Evolutionary conservation across 768 basidiomycete genomes (phyloP).

Genomic region (Termitomyces sp.): DNA sequence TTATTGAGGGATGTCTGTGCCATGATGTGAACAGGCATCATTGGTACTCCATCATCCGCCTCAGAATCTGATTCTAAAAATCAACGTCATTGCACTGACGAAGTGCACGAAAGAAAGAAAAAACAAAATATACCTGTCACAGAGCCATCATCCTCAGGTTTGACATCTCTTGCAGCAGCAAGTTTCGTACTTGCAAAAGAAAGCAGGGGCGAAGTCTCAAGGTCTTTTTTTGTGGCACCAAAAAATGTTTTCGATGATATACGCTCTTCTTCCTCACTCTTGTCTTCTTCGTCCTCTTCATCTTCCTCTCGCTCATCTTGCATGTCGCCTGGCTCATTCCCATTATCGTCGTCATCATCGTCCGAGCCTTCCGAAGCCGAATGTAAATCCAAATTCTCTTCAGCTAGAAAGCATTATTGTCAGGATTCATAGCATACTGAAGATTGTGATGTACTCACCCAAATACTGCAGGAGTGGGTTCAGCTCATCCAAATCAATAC

Average conservation of each 20-base stretch:
- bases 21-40: background rate
- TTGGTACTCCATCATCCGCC: conserved; percentile 5
- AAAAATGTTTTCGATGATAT: conserved; percentile 21
- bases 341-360: conserved; percentile 15
- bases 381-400: conserved; percentile 43
- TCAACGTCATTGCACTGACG: background rate
- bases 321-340: conserved; percentile 14
- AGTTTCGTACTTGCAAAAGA: background rate
- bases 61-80: conserved; percentile 26
- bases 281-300: conserved; percentile 22
- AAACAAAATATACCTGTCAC: conserved; percentile 29
- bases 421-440: background rate
- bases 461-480: conserved; percentile 53
- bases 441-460: conserved; percentile 27
- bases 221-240: conserved; percentile 7
- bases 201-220: conserved; percentile 12
- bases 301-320: conserved; percentile 9
- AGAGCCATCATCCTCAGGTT: conserved; percentile 29
- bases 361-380: conserved; percentile 49
- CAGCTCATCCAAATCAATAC: conserved; percentile 13
- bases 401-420: conserved; percentile 19
- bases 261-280: conserved; percentile 23
- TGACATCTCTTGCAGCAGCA: background rate
- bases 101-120: background rate
- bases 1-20: background rate